These are phyloP conservation scores for Anisodus acutangulus DNA, from an alignment of 257 asterid genomes.

Conservation along the genomic window DNA sequence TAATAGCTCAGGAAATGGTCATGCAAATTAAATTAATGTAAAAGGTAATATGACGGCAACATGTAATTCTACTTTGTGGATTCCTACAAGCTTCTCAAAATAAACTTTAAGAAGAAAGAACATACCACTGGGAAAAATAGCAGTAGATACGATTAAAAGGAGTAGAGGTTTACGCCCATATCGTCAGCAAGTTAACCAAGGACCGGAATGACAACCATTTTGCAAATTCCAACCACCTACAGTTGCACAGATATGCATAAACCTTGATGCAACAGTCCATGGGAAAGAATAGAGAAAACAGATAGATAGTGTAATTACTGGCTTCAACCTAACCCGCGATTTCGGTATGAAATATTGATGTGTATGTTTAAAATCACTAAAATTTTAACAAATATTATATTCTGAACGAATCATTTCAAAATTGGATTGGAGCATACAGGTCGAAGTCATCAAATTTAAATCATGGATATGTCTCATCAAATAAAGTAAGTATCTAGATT, in stretches of 20 bases:
- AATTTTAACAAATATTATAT: too few relatives aligned
- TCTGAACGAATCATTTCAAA: too few relatives aligned
- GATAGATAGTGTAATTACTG: too few relatives aligned
- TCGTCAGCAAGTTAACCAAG: conserved; percentile 93
- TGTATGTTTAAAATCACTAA: too few relatives aligned
- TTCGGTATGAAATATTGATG: too few relatives aligned
- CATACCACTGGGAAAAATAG: conserved; percentile 79
- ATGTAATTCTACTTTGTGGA: background rate
- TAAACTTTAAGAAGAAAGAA: conserved; percentile 41
- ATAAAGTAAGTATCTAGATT: too few relatives aligned
- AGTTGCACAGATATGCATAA: conserved; percentile 41
- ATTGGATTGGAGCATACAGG: too few relatives aligned
- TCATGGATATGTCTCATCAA: too few relatives aligned
- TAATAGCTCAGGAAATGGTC: background rate
- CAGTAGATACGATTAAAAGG: conserved; percentile 73
- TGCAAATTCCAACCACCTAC: conserved; percentile 84
- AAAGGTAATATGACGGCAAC: background rate
- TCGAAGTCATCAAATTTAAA: too few relatives aligned
- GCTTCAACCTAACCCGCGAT: too few relatives aligned
- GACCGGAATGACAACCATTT: conserved; percentile 83
- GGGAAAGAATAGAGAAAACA: background rate
- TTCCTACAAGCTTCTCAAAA: conserved; percentile 28
- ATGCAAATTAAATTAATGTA: background rate
- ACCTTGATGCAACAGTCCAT: background rate
- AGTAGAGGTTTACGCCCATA: conserved; percentile 91